Conservation (phyloP, 2,329 filamentous ascomycete genomes). For the Plectosphaerella cucumerina region DNA sequence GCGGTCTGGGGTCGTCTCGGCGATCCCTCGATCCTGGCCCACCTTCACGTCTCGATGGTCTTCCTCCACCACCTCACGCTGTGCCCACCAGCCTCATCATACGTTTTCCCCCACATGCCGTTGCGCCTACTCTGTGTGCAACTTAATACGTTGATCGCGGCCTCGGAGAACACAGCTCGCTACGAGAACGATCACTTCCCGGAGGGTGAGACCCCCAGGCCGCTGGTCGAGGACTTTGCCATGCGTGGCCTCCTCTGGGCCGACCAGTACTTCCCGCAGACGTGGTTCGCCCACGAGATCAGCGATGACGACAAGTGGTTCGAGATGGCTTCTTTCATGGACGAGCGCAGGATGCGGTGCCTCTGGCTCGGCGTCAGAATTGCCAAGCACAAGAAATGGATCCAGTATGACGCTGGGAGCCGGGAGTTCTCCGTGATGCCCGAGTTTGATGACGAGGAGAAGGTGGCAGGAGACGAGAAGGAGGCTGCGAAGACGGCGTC, state of each 20-base stretch:
- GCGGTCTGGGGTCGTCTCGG: slow-evolving; percentile 47
- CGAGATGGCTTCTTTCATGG: slow-evolving; percentile 55
- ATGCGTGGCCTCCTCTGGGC: slow-evolving; percentile 61
- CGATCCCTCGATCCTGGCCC: slow-evolving; percentile 57
- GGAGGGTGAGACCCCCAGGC: slow-evolving; percentile 39
- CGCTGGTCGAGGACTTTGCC: slow-evolving; percentile 66
- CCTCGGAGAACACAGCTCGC: not conserved
- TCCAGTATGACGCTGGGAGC: slow-evolving; percentile 34
- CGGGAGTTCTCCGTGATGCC: slow-evolving; percentile 34
- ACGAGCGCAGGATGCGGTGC: slow-evolving; percentile 54
- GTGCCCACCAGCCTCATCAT: slow-evolving; percentile 34
- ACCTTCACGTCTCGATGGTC: slow-evolving; percentile 57
- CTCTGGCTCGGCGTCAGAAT: slow-evolving; percentile 53
- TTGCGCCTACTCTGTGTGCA: slow-evolving; percentile 46
- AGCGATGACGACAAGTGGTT: slow-evolving; percentile 67
- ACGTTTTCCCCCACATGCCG: slow-evolving; percentile 37
- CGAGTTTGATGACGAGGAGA: slow-evolving; percentile 25
- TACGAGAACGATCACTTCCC: slow-evolving; percentile 40
- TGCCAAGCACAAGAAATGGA: slow-evolving; percentile 34
- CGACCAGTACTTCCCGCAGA: slow-evolving; percentile 51
- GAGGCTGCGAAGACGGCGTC: not conserved
- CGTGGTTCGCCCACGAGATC: slow-evolving; percentile 55
- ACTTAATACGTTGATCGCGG: slow-evolving; percentile 30
- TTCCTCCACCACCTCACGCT: slow-evolving; percentile 48
- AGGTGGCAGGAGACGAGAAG: no score